Conservation (phyloP, 371 early-diverging fungal genomes). For the Mortierella sp. region DNA sequence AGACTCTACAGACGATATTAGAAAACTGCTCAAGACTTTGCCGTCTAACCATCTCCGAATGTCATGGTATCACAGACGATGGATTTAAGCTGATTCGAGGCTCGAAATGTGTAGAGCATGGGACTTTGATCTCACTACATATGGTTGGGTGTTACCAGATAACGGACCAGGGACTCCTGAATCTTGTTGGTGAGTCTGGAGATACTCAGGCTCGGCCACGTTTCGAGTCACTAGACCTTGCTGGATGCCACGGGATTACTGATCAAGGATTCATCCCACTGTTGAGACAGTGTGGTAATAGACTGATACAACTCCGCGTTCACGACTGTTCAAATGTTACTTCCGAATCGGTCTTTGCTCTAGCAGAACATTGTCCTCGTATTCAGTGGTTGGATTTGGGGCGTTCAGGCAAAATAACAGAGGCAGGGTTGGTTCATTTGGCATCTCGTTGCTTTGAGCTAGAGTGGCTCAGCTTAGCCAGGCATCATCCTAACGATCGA, state of each 20-base stretch:
- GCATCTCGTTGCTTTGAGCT: conserved; percentile 35
- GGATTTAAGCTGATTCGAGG: conserved; percentile 30
- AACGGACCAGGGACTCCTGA: conserved; percentile 48
- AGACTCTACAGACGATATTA: conserved; percentile 33
- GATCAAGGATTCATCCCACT: conserved; percentile 31
- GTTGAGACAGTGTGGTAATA: conserved; percentile 30
- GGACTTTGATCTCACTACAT: conserved; percentile 42
- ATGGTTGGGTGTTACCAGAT: conserved; percentile 51
- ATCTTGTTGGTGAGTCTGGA: conserved; percentile 12
- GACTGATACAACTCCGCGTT: conserved; percentile 39
- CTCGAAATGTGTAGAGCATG: conserved; percentile 24
- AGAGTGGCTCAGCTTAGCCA: conserved; percentile 54
- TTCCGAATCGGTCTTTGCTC: conserved; percentile 8
- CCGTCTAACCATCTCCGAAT: conserved; percentile 47
- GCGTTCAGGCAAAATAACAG: conserved; percentile 35
- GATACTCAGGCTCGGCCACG: conserved; percentile 1
- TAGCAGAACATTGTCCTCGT: conserved; percentile 36
- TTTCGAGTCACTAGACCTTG: conserved; percentile 46
- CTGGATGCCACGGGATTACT: conserved; percentile 44
- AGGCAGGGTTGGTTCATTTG: conserved; percentile 25
- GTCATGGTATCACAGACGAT: conserved; percentile 44
- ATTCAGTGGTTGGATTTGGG: conserved; percentile 54
- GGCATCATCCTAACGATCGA: conserved; percentile 21
- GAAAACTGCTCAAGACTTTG: conserved; percentile 43
- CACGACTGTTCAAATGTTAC: conserved; percentile 47